Evolutionary conservation across 2,329 filamentous ascomycete species (phyloP).

Genomic region (Pestalotiopsis sp.): DNA sequence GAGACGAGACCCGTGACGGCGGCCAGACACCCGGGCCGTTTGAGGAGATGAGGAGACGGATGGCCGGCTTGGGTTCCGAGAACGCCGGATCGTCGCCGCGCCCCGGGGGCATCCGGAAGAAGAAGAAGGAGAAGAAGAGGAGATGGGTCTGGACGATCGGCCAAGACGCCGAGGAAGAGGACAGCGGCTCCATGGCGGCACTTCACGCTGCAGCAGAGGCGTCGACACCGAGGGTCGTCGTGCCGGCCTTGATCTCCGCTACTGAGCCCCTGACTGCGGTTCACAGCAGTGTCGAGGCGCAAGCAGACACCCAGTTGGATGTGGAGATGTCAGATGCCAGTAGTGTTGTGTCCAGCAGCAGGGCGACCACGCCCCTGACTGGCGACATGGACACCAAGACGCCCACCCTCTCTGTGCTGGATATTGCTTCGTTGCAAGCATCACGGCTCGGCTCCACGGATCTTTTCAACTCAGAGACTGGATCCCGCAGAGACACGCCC

Average conservation of each 20-base stretch:
- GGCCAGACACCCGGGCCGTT: constrained; percentile 65
- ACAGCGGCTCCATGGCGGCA: constrained; percentile 43
- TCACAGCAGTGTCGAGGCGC: constrained; percentile 39
- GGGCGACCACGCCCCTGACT: constrained; percentile 27
- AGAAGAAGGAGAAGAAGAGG: constrained; percentile 61
- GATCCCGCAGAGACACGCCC: constrained; percentile 35
- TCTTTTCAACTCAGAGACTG: constrained; percentile 27
- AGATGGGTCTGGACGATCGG: constrained; percentile 70
- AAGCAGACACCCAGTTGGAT: constrained; percentile 34
- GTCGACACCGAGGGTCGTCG: constrained; percentile 17
- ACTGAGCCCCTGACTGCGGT: constrained; percentile 23
- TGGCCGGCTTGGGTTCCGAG: constrained; percentile 49
- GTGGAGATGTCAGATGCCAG: constrained; percentile 53
- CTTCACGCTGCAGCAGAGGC: constrained; percentile 33
- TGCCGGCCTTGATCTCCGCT: constrained; percentile 14
- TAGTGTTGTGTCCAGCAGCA: constrained; percentile 38
- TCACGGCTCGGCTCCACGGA: constrained; percentile 29
- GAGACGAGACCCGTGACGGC: constrained; percentile 59
- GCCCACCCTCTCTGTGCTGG: constrained; percentile 32
- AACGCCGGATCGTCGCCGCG: constrained; percentile 42
- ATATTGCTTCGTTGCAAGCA: constrained; percentile 11
- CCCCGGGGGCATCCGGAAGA: constrained; percentile 50
- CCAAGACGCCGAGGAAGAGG: constrained; percentile 46
- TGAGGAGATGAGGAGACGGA: constrained; percentile 62
- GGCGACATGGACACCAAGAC: constrained; percentile 39